A percentile compares a stretch with the other conserved stretches of the same genome.
These are phyloP conservation scores for Mycosarcoma mackinlayi DNA, from an alignment of 1,284 basidiomycete genomes.

Conservation along the genomic window DNA sequence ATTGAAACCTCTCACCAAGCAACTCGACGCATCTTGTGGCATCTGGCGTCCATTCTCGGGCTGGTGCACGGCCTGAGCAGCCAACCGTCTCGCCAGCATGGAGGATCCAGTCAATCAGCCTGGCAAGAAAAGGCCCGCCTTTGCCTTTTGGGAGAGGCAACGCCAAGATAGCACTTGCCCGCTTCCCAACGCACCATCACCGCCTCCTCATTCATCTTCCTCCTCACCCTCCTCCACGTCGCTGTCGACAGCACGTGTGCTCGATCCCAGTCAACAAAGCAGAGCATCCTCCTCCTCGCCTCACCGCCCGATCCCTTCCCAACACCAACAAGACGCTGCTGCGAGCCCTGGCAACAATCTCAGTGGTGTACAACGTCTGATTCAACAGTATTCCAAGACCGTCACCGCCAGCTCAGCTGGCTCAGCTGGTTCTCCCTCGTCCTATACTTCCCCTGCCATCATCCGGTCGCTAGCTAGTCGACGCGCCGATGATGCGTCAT, in stretches of 20 bases:
- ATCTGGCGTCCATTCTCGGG: neutral
- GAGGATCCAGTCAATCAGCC: constrained; percentile 34
- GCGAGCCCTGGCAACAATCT: constrained; percentile 1
- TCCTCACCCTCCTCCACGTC: constrained; percentile 2
- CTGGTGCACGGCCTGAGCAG: neutral
- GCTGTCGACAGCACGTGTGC: constrained; percentile 13
- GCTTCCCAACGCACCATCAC: constrained; percentile 3
- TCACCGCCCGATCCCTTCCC: constrained; percentile 9
- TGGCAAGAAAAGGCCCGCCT: constrained; percentile 38
- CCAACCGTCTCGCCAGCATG: constrained; percentile 15
- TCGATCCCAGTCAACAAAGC: constrained; percentile 3
- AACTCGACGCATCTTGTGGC: no score
- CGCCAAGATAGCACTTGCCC: constrained; percentile 19
- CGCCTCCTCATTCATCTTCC: neutral
- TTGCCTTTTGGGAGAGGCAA: constrained; percentile 48
- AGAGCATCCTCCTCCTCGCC: constrained; percentile 6
- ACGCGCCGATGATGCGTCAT: constrained; percentile 4
- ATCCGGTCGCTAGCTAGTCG: constrained; percentile 15
- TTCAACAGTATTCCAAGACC: constrained; percentile 43
- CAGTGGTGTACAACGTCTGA: constrained; percentile 41
- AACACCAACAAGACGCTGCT: neutral
- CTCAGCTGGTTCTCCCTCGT: constrained; percentile 3
- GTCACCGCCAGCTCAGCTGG: no score
- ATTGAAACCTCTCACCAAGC: no score
- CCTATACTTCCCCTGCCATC: constrained; percentile 8